Conservation (phyloP, 148 eudicot species). For the Chenopodium berlandieri region DNA sequence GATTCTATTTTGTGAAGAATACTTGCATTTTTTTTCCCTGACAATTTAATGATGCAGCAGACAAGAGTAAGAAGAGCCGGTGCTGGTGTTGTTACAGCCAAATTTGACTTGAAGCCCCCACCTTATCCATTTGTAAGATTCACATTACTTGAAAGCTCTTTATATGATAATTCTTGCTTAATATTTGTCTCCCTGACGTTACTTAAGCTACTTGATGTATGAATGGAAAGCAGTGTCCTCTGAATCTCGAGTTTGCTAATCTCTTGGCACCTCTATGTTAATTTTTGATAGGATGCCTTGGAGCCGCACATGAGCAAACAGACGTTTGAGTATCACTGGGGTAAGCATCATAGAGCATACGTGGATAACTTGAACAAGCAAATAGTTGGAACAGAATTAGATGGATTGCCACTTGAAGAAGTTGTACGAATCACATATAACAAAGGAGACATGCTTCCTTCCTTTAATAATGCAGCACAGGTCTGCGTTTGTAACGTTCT, state of each 20-base stretch:
- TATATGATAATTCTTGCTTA: background rate
- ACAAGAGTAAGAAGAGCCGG: conserved; percentile 36
- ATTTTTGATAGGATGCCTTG: conserved; percentile 60
- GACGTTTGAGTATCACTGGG: conserved; percentile 87
- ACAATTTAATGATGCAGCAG: conserved; percentile 34
- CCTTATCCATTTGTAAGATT: conserved; percentile 70
- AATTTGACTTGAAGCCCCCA: conserved; percentile 72
- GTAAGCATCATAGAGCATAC: conserved; percentile 78
- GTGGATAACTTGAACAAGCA: conserved; percentile 94
- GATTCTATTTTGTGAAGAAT: background rate
- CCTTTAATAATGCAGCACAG: conserved; percentile 97
- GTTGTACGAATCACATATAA: conserved; percentile 61
- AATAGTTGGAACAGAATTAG: conserved; percentile 80
- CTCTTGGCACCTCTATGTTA: background rate
- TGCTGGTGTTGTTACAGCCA: conserved; percentile 48
- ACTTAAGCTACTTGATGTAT: background rate
- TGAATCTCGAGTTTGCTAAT: background rate
- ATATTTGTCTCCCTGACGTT: background rate
- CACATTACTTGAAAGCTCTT: background rate
- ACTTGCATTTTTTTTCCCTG: background rate
- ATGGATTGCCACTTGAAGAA: conserved; percentile 57
- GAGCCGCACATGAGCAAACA: conserved; percentile 86
- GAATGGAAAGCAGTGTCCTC: background rate
- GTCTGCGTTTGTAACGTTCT: conserved; percentile 29
- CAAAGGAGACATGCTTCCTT: conserved; percentile 79